Evolutionary conservation across 768 basidiomycete species (phyloP), one percentile per base, ranked within the genome.

Genomic region (Leccinum barrowsii): DNA sequence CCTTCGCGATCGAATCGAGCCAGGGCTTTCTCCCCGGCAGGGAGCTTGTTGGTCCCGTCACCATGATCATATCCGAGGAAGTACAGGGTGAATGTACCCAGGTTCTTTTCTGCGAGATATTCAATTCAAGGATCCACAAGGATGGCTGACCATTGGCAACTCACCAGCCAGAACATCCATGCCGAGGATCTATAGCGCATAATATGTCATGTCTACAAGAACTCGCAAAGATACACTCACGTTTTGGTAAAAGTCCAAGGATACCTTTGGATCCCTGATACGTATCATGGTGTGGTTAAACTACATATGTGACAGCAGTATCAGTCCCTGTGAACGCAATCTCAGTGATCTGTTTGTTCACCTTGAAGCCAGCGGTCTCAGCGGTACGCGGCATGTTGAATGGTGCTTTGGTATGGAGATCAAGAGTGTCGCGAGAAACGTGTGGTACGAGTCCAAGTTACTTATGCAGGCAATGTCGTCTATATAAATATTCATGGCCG

Each of bases 231-330:
- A 49, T 44, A 54, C 21, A 65, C 80, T 65, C 55, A 85, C 88
- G 44, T 91, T 82, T 56, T 81, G 79, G 76, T 96, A 96, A 74
- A 94, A 98, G 21, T 80, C 76, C 59, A 96, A 70, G 17, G 92
- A 94, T 48, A 75, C 78, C 63, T 92, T 85, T 7, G 93, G 88
- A 70, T 96, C 92, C 77, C 87, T 94, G 70, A 96, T 80, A 65
- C 94, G 83, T 65, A 94, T 72, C 92, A 92, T 93, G 19, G 89
- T 90, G 73, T 94, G 91, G 70, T 92, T 91, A 75, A 89, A 85
- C 87, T 90, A 60, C 44, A 34, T 47, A 47, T 11, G 22, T 22
- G 17, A 4, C 28, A 11, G 7, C 37, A 47, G 21, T 13, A 22
- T 47, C 24, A 40, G 42, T 21, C 7, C 50, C 44, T 46, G 28